Conservation (phyloP, 768 basidiomycete genomes). For the Pulveroboletus sp. region DNA sequence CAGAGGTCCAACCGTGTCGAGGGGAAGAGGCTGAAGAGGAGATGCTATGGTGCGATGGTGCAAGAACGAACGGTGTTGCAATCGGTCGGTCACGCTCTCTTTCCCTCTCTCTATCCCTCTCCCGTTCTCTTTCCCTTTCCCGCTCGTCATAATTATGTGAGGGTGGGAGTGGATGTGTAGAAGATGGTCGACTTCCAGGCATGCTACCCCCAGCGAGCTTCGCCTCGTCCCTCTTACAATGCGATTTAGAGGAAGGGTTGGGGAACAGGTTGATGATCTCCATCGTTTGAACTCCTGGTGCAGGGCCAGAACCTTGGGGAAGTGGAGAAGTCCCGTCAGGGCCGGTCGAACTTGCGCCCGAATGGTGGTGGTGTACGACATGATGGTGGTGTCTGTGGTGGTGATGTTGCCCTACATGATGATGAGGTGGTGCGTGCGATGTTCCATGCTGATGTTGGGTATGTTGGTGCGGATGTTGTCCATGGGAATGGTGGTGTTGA, state of each 20-base stretch:
- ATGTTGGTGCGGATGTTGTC: slow-evolving; percentile 32
- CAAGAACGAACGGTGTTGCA: slow-evolving; percentile 51
- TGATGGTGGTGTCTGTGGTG: slow-evolving; percentile 41
- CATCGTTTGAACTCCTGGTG: slow-evolving; percentile 39
- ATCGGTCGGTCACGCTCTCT: slow-evolving; percentile 47
- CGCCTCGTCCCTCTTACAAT: slow-evolving; percentile 38
- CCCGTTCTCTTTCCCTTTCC: slow-evolving; percentile 19
- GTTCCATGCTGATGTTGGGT: slow-evolving; percentile 28
- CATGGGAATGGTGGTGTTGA: slow-evolving; percentile 18
- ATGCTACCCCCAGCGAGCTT: slow-evolving; percentile 24
- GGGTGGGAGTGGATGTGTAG: slow-evolving; percentile 33
- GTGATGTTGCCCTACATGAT: slow-evolving; percentile 47
- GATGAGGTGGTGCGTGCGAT: slow-evolving; percentile 37
- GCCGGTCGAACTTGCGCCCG: slow-evolving; percentile 24
- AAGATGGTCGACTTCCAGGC: slow-evolving; percentile 36
- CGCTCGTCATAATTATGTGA: slow-evolving; percentile 26
- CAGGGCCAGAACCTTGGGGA: slow-evolving; percentile 34
- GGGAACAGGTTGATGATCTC: slow-evolving; percentile 49
- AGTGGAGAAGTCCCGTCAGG: slow-evolving; percentile 28
- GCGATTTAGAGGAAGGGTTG: slow-evolving; percentile 28
- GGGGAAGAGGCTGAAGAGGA: slow-evolving; percentile 38
- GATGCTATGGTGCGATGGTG: slow-evolving; percentile 38
- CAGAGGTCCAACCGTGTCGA: slow-evolving; percentile 34
- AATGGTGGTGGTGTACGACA: slow-evolving; percentile 48
- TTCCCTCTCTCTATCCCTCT: slow-evolving; percentile 23